Base-by-base conservation (phyloP, 306 rosid species). In the Hippophae tibetana region DNA sequence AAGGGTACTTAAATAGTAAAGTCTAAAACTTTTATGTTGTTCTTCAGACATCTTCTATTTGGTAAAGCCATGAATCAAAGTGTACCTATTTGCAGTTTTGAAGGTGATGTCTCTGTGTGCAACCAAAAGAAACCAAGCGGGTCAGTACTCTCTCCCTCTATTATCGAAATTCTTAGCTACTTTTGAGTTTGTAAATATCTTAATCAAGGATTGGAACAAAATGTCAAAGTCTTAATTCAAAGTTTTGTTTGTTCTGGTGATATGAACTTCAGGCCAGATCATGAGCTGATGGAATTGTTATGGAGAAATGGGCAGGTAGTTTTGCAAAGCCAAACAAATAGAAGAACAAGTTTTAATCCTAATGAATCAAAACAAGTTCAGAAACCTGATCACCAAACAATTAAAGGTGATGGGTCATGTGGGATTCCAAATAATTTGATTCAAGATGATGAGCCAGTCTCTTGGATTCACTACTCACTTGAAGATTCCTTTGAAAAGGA, bases 291-390 rank as follows among this genome's bases (percentile, higher is more conserved):
- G 31, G 97, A 89, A 78, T 85, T 89, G 26, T 44, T 85, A 61
- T 83, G 97, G 95, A 64, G 74, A 72, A 79, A 89, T 73, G 97
- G 97, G n/a, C 95, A 83, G 51, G 89, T 89, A 61, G 95, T 89
- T 44, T 72, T 81, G 61, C 74, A 83, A 18, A 81, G 88, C 73
- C 97, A 86, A 78, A 65, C 82, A 43, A 69, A 60, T 3, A 74
- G 68, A 70, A 83, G 79, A 62, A 66, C 74, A 13, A 59, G 56
- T 61, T 42, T 14, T 45, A 66, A 47, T 65, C 72, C 77, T 42
- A 75, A 45, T 54, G 71, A 80, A 25, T 47, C 72, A 10, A 76
- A 83, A 57, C 89, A 74, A 48, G 49, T 69, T 64, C 88, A 69
- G 63, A 81, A 81, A 72, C 80, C 64, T 69, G 84, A 74, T 69